Conservation (phyloP, 345 rosid species). For the Linum lewisii region DNA sequence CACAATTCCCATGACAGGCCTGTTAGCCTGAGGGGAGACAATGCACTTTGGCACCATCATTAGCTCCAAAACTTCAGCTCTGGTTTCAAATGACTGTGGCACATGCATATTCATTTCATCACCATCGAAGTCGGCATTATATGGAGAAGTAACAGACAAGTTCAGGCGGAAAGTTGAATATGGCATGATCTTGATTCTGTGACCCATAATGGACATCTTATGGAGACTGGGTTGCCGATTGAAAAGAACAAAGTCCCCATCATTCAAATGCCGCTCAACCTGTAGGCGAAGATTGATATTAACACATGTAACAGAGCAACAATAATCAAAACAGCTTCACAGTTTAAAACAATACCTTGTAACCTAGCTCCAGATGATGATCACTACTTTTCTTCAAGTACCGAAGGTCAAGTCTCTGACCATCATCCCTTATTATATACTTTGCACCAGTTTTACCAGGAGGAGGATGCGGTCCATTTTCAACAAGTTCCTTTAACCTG, state of each 20-base stretch:
- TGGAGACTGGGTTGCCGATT: conserved; percentile 99
- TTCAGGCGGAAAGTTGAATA: conserved; percentile 91
- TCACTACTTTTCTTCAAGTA: conserved; percentile 97
- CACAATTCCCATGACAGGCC: conserved; percentile 99
- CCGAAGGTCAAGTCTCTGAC: conserved; percentile 96
- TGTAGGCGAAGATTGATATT: conserved; percentile 21
- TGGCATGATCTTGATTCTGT: conserved; percentile 92
- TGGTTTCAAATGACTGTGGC: conserved; percentile 91
- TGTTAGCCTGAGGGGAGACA: conserved; percentile 90
- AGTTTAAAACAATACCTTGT: conserved; percentile 39
- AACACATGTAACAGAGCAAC: neutral
- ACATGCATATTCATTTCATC: conserved; percentile 99
- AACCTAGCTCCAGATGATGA: conserved; percentile 97
- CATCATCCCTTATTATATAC: conserved; percentile 94
- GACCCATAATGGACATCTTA: conserved; percentile 99
- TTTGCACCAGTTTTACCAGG: conserved; percentile 97
- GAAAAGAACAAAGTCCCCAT: conserved; percentile 88
- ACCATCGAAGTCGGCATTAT: conserved; percentile 99
- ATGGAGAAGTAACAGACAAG: conserved; percentile 91
- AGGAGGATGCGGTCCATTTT: conserved; percentile 96
- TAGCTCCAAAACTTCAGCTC: conserved; percentile 94
- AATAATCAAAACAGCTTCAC: neutral
- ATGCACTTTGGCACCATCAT: conserved; percentile 99
- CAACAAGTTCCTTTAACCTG: conserved; percentile 93
- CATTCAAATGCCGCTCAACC: conserved; percentile 94